Percentiles rank a stretch among this genome's conserved stretches.
Conservation (phyloP, 2,329 filamentous ascomycete genomes). For the Xylaria sp. region DNA sequence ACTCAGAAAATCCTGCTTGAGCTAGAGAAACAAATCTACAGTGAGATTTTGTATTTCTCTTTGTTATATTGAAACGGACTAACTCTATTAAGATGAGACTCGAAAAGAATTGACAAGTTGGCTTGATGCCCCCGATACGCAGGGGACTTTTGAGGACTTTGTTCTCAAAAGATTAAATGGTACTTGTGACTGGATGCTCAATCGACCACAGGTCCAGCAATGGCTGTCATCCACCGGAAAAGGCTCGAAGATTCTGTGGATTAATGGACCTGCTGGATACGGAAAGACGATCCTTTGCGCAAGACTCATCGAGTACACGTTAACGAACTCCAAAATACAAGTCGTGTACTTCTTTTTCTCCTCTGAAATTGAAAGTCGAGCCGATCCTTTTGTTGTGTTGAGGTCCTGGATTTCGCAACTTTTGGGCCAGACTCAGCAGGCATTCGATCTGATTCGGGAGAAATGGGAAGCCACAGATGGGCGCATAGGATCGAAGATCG, state of each 20-base stretch:
- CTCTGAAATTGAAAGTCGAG: conserved; percentile 42
- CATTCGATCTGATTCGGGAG: conserved; percentile 33
- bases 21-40: conserved; percentile 9
- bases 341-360: conserved; percentile 52
- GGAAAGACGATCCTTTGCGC: conserved; percentile 53
- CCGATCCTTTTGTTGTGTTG: conserved; percentile 45
- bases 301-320: conserved; percentile 45
- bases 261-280: conserved; percentile 49
- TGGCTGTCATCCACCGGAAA: conserved; percentile 38
- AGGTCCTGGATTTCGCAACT: conserved; percentile 50
- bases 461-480: conserved; percentile 9
- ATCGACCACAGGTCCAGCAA: conserved; percentile 22
- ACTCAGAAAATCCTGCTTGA: conserved; percentile 8
- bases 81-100: conserved; percentile 13
- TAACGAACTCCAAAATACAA: background rate
- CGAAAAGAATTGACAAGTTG: background rate
- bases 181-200: conserved; percentile 49
- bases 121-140: conserved; percentile 11
- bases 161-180: conserved; percentile 37
- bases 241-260: conserved; percentile 47
- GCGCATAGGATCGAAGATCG: conserved; percentile 33
- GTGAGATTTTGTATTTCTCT: background rate
- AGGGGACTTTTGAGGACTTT: conserved; percentile 38
- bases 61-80: background rate
- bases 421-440: conserved; percentile 11